phyloP scores from a whole-genome alignment of 2,329 filamentous ascomycete genomes.

The Alternaria longipes region DNA sequence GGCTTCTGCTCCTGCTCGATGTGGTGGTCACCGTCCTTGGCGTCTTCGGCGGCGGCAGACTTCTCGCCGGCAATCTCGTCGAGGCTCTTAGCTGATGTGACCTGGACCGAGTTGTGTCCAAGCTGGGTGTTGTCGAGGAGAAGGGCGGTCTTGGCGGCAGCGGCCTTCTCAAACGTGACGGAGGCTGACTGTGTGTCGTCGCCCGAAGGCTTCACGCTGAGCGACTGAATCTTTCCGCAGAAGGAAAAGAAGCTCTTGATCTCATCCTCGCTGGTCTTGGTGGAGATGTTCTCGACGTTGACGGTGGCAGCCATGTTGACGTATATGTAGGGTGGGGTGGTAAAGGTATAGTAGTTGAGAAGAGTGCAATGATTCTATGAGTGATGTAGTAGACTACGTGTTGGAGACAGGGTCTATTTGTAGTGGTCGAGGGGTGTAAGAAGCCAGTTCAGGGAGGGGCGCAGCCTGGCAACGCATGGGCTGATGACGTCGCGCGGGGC shows the following conservation, averaged over 20 bases:
- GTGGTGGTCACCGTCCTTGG: conserved; percentile 67
- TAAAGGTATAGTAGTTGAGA: background rate
- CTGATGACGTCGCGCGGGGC: conserved; percentile 34
- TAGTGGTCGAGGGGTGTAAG: conserved; percentile 24
- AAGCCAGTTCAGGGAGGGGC: conserved; percentile 27
- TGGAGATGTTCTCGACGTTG: conserved; percentile 87
- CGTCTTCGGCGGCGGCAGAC: conserved; percentile 61
- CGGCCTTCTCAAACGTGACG: conserved; percentile 97
- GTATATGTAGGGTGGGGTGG: conserved; percentile 11
- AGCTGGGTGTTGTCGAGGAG: conserved; percentile 97
- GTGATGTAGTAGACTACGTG: conserved; percentile 1
- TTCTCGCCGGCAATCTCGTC: conserved; percentile 71
- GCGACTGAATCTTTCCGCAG: conserved; percentile 85
- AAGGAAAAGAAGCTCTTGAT: conserved; percentile 98
- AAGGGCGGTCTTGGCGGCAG: conserved; percentile 94
- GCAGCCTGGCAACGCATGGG: conserved; percentile 15
- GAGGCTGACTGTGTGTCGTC: conserved; percentile 80
- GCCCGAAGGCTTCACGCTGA: conserved; percentile 74
- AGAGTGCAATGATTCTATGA: background rate
- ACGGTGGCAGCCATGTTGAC: conserved; percentile 70
- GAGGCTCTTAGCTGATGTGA: conserved; percentile 74
- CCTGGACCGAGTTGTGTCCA: conserved; percentile 77
- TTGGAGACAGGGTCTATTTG: conserved; percentile 19
- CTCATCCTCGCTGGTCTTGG: conserved; percentile 85
- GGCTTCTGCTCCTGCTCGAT: conserved; percentile 98